These are phyloP conservation scores for Arachnopeziza araneosa DNA, from an alignment of 2,329 filamentous ascomycete genomes.

Conservation along the genomic window DNA sequence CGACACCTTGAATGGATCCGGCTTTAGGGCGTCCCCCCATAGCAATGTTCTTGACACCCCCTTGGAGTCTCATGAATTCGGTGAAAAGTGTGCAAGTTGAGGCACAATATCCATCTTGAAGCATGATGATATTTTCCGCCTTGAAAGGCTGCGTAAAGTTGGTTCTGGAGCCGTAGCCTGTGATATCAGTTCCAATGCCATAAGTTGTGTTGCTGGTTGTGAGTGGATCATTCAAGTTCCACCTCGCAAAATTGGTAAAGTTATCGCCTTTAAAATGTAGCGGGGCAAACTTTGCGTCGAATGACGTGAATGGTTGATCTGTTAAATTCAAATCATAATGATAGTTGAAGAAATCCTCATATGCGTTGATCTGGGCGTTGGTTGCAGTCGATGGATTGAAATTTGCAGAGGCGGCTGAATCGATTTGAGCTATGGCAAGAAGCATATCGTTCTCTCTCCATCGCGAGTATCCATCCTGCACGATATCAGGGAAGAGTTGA, in stretches of 20 bases:
- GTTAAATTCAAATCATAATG: constrained; percentile 24
- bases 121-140: constrained; percentile 37
- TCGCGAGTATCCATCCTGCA: constrained; percentile 24
- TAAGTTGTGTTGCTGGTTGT: constrained; percentile 20
- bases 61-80: constrained; percentile 46
- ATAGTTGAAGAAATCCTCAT: constrained; percentile 24
- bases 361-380: constrained; percentile 13
- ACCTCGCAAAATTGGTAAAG: constrained; percentile 22
- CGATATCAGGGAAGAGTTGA: constrained; percentile 32
- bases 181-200: constrained; percentile 28
- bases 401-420: constrained; percentile 17
- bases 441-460: constrained; percentile 23
- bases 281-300: constrained; percentile 25
- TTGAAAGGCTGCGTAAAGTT: constrained; percentile 34
- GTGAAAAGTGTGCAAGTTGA: constrained; percentile 56
- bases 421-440: constrained; percentile 19
- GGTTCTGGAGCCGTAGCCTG: constrained; percentile 28
- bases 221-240: constrained; percentile 24
- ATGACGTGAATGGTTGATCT: constrained; percentile 21
- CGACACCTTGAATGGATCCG: constrained; percentile 54
- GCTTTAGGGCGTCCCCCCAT: constrained; percentile 53
- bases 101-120: constrained; percentile 48
- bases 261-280: constrained; percentile 17
- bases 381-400: constrained; percentile 24
- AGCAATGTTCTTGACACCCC: constrained; percentile 49